phyloP scores from a whole-genome alignment of 2,329 filamentous ascomycete genomes.

The Aspergillus ruber region DNA sequence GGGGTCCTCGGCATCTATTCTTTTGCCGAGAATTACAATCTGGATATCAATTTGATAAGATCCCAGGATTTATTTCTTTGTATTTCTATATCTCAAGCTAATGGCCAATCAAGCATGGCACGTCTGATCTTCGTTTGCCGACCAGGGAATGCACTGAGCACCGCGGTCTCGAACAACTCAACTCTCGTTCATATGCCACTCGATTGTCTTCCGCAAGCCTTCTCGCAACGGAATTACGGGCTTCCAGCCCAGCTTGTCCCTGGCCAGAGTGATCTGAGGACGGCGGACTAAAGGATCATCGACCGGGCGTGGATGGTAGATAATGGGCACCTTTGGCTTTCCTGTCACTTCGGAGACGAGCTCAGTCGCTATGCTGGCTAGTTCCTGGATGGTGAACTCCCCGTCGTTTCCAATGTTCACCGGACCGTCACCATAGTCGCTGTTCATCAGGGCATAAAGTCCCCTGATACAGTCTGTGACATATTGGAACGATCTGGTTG shows the following conservation, averaged over 20 bases:
- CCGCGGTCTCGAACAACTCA: too few species aligned
- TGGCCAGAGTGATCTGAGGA: conserved; percentile 22
- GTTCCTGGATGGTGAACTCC: conserved; percentile 22
- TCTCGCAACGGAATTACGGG: conserved; percentile 17
- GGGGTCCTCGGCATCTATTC: too few species aligned
- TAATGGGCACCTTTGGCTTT: conserved; percentile 1
- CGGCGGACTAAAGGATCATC: conserved; percentile 10
- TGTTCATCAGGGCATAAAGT: conserved; percentile 23
- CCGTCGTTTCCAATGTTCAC: conserved; percentile 27
- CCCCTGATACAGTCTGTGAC: conserved; percentile 25
- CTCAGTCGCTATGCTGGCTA: conserved; percentile 19
- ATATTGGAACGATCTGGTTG: conserved; percentile 27
- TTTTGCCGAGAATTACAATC: too few species aligned
- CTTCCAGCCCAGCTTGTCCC: conserved; percentile 18
- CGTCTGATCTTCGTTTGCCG: too few species aligned
- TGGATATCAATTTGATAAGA: too few species aligned
- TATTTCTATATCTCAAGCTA: too few species aligned
- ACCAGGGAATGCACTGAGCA: too few species aligned
- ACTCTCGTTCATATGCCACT: conserved; percentile 8
- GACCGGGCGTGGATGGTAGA: neutral
- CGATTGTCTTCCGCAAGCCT: conserved; percentile 21
- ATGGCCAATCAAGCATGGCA: too few species aligned
- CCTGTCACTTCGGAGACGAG: conserved; percentile 10
- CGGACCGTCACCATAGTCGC: conserved; percentile 15
- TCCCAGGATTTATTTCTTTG: too few species aligned